A percentile compares a stretch with the other conserved stretches of the same genome.
phyloP scores from a whole-genome alignment of 2,329 filamentous ascomycete genomes.

The Aspergillus costaricaensis region DNA sequence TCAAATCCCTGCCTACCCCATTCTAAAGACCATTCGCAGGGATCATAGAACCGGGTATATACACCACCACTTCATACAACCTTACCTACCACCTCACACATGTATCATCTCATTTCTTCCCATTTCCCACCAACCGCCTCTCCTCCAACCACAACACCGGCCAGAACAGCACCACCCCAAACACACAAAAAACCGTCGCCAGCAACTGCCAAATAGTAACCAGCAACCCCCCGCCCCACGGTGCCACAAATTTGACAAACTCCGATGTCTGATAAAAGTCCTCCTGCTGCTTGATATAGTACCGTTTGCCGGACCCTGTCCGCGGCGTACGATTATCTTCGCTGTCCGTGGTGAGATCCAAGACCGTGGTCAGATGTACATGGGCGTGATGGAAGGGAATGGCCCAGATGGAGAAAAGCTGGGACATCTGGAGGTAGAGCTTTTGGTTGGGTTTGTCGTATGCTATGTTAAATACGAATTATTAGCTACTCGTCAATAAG shows the following conservation, averaged over 20 bases:
- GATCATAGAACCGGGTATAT: no score
- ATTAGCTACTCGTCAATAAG: conserved; percentile 2
- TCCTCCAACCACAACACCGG: conserved; percentile 57
- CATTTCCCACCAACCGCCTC: conserved; percentile 26
- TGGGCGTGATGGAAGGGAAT: conserved; percentile 72
- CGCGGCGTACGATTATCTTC: conserved; percentile 18
- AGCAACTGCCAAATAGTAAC: conserved; percentile 66
- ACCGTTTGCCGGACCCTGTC: conserved; percentile 48
- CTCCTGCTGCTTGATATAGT: conserved; percentile 75
- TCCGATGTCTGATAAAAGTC: conserved; percentile 80
- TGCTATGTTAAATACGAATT: conserved; percentile 47
- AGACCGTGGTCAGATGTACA: conserved; percentile 68
- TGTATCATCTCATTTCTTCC: not conserved
- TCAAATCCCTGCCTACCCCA: no score
- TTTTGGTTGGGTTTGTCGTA: conserved; percentile 66
- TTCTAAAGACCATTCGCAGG: no score
- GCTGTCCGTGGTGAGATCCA: conserved; percentile 59
- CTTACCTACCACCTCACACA: no score
- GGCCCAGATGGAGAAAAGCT: conserved; percentile 76
- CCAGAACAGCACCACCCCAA: conserved; percentile 56
- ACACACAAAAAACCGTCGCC: conserved; percentile 64
- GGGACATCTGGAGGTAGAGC: conserved; percentile 74
- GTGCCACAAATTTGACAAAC: conserved; percentile 70
- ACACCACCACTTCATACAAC: no score
- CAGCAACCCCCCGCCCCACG: conserved; percentile 58